Evolutionary conservation across 495 filamentous ascomycete species (phyloP).

Genomic region (Opeltia flavorubescens): DNA sequence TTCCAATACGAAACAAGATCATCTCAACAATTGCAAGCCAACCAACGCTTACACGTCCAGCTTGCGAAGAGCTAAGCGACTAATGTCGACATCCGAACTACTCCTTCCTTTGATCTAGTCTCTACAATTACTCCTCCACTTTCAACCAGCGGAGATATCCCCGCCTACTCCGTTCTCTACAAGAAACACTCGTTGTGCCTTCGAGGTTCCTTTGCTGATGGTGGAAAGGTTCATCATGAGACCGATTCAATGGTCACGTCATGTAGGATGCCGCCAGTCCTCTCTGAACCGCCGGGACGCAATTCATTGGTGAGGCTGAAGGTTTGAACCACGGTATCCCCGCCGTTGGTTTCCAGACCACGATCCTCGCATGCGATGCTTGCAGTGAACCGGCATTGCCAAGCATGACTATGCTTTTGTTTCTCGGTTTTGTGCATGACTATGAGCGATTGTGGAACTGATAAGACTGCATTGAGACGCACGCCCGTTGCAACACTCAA

Average conservation of each 20-base stretch:
- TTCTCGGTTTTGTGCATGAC: neutral
- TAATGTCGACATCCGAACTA: neutral
- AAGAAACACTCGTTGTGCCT: neutral
- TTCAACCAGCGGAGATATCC: neutral
- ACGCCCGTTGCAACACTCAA: too few species aligned
- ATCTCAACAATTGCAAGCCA: slow-evolving; percentile 1
- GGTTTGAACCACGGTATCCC: neutral
- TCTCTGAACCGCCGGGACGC: neutral
- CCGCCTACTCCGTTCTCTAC: neutral
- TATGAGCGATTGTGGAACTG: too few species aligned
- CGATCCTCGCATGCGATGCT: neutral
- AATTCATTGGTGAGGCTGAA: slow-evolving; percentile 1
- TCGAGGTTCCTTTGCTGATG: too few species aligned
- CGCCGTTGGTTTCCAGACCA: neutral
- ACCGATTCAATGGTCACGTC: neutral
- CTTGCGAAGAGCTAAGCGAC: neutral
- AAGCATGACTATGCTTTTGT: neutral
- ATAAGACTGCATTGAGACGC: too few species aligned
- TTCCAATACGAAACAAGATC: neutral
- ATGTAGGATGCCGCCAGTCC: neutral
- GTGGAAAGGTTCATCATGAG: neutral
- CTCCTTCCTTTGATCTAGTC: too few species aligned
- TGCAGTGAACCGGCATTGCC: neutral
- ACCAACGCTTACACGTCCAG: neutral
- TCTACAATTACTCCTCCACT: too few species aligned